These are phyloP conservation scores for Colletotrichum aenigma DNA, from an alignment of 2,329 filamentous ascomycete species.

Conservation along the genomic window DNA sequence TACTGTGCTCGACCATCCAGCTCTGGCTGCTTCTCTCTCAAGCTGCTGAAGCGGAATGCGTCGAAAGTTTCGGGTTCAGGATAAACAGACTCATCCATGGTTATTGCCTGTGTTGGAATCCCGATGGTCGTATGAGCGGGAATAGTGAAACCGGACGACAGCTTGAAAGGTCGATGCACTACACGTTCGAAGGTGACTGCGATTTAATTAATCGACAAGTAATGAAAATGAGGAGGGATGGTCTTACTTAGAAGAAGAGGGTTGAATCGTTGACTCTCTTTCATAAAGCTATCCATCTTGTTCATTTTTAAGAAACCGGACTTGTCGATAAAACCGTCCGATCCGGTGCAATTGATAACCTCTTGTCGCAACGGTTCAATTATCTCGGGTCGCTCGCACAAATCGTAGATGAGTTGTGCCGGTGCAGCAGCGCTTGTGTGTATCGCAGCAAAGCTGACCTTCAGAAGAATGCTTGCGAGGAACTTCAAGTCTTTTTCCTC, in stretches of 20 bases:
- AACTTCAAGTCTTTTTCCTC: conserved; percentile 22
- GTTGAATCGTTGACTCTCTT: background rate
- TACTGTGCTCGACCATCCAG: background rate
- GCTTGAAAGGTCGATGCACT: background rate
- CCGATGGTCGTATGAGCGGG: background rate
- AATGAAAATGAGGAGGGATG: background rate
- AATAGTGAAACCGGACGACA: background rate
- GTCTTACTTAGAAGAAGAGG: background rate
- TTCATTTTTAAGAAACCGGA: background rate
- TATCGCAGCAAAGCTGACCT: conserved; percentile 31
- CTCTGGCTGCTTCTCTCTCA: background rate
- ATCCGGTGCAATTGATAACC: background rate
- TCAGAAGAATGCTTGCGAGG: conserved; percentile 29
- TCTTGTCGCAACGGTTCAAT: background rate
- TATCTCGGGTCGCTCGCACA: conserved; percentile 13
- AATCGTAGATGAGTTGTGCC: conserved; percentile 30
- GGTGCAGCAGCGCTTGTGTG: conserved; percentile 30
- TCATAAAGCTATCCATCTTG: background rate
- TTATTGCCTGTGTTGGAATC: background rate
- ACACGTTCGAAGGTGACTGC: background rate
- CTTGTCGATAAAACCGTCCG: background rate
- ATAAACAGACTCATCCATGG: background rate
- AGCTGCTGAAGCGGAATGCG: background rate
- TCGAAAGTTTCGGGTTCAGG: background rate
- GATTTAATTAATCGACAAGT: background rate